These are phyloP conservation scores for Volvariella volvacea DNA, from an alignment of 1,284 basidiomycete species.

Conservation along the genomic window DNA sequence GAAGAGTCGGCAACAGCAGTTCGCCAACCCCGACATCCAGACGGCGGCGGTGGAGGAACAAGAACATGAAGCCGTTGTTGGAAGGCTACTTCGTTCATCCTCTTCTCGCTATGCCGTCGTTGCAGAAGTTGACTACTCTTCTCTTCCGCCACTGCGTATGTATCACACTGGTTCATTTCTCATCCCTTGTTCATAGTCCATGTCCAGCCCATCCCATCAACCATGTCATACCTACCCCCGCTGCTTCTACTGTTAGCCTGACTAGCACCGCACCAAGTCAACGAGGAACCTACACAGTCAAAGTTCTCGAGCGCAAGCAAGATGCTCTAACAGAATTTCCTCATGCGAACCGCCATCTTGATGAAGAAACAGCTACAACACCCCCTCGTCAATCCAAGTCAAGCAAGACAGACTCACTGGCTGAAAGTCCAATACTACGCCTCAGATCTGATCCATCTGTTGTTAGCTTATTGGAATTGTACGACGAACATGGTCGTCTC, in stretches of 20 bases:
- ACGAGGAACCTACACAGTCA: slow-evolving; percentile 63
- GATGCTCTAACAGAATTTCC: slow-evolving; percentile 61
- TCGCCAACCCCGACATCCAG: slow-evolving; percentile 16
- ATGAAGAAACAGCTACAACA: slow-evolving; percentile 14
- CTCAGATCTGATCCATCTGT: slow-evolving; percentile 73
- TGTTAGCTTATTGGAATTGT: slow-evolving; percentile 60
- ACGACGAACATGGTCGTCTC: slow-evolving; percentile 64
- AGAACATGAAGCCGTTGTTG: slow-evolving; percentile 53
- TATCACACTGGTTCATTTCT: slow-evolving; percentile 11
- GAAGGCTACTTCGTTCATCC: slow-evolving; percentile 62
- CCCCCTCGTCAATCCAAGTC: slow-evolving; percentile 15
- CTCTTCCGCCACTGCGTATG: slow-evolving; percentile 65
- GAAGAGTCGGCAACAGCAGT: slow-evolving; percentile 32
- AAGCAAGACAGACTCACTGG: slow-evolving; percentile 41
- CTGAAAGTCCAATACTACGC: slow-evolving; percentile 25
- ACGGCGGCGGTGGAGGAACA: slow-evolving; percentile 28
- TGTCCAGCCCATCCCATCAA: slow-evolving; percentile 61
- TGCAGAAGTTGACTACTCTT: slow-evolving; percentile 45
- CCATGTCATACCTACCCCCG: slow-evolving; percentile 39
- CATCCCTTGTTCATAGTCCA: slow-evolving; percentile 5
- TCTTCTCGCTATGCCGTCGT: slow-evolving; percentile 57
- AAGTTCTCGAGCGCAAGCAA: slow-evolving; percentile 52
- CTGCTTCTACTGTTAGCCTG: slow-evolving; percentile 39
- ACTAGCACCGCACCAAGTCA: slow-evolving; percentile 41
- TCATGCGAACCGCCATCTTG: slow-evolving; percentile 42